These are phyloP conservation scores for Dianthus caryophyllus DNA, from an alignment of 148 eudicot species.

Conservation along the genomic window DNA sequence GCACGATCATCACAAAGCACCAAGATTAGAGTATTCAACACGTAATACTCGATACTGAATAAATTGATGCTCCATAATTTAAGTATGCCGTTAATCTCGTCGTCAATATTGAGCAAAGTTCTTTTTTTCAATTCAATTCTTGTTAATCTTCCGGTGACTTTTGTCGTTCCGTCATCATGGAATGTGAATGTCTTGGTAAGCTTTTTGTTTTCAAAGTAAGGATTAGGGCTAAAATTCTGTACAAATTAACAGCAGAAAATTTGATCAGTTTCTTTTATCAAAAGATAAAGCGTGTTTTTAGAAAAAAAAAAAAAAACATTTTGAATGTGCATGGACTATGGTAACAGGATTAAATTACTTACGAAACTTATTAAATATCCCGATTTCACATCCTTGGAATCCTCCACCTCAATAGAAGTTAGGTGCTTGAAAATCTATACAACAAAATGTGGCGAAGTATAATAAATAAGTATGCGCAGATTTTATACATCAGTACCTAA, in stretches of 20 bases:
- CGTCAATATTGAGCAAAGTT: no score
- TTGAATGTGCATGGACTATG: background rate
- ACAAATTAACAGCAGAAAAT: slow-evolving; percentile 11
- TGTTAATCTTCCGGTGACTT: no score
- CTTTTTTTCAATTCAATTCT: no score
- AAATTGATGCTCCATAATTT: no score
- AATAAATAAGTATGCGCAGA: background rate
- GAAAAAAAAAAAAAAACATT: slow-evolving; percentile 1
- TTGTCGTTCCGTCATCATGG: slow-evolving; percentile 80
- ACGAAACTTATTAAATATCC: slow-evolving; percentile 92
- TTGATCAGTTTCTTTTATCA: background rate
- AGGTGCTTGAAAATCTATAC: slow-evolving; percentile 76
- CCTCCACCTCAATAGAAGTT: slow-evolving; percentile 85
- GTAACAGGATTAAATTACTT: slow-evolving; percentile 29
- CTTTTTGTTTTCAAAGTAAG: slow-evolving; percentile 78
- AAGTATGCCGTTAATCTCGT: no score
- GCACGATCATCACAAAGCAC: no score
- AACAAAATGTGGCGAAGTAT: slow-evolving; percentile 5
- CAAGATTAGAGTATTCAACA: no score
- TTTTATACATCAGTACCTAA: background rate
- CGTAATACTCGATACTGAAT: no score
- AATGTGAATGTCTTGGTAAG: slow-evolving; percentile 82
- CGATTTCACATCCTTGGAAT: slow-evolving; percentile 80
- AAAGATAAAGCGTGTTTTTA: background rate
- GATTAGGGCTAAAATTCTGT: slow-evolving; percentile 78